Base-by-base conservation (phyloP, 441 rosid species). In the Mallotus japonicus region DNA sequence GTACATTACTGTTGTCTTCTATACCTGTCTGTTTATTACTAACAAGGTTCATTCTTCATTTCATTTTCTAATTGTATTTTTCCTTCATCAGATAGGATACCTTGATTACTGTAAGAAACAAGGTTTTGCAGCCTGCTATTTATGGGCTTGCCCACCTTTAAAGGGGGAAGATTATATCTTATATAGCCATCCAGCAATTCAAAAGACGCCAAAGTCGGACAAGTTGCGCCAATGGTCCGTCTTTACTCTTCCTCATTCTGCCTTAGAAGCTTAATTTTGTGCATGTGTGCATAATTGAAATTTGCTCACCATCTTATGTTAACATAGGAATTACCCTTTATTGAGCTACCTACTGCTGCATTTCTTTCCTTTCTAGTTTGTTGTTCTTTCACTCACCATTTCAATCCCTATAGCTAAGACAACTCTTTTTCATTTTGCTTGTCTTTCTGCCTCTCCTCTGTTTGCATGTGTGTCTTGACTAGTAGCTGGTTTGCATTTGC, bases 91-190 rank as follows among this genome's bases (percentile, higher is more conserved):
- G 96, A 85, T 92, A 60, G 97, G 92, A 58, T 92, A 92, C 82
- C 94, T 92, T 8, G 92, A 92, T 59, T 86, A 87, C 75, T 87
- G 94, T 76, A 92, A 89, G 88, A 79, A 85, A 71, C 88, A 86
- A 11, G 97, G 96, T 67, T 92, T 92, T 81, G 80, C 82, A 14
- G 85, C 87, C 47, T 85, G 87, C 81, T 88, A 92, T 56, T 75
- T 92, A 74, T 92, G 97, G 94, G 89, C 90, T 22, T 92, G 94
- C 79, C 94, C 97, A n/a, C 96, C 97, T 34, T n/a, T 28, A 19
- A 86, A 84, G 72, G 97, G 92, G 65, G 92, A 87, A 81, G 97
- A 92, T 78, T 90, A 87, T 76, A 88, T 92, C 58, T 73, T 92
- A 72, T 83, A 89, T 64, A 88, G 89, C 76, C 97, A 92, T 84